Percentiles rank a stretch among this genome's conserved stretches.
Conservation (phyloP, 2,329 filamentous ascomycete genomes). For the Epichloe hybrida region DNA sequence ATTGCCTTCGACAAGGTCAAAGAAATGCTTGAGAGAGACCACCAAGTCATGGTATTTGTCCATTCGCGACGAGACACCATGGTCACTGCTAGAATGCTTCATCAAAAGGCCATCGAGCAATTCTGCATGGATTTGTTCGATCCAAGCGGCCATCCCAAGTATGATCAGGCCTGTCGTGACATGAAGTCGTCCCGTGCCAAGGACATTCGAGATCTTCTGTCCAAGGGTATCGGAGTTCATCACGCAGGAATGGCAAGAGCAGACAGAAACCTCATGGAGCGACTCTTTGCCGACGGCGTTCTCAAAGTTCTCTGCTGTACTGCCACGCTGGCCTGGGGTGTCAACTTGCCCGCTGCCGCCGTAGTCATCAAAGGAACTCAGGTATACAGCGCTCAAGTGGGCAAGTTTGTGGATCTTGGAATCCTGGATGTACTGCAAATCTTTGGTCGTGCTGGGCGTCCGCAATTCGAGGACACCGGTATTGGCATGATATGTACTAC, state of each 20-base stretch:
- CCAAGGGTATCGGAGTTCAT: conserved; percentile 87
- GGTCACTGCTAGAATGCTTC: conserved; percentile 70
- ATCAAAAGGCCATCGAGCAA: conserved; percentile 75
- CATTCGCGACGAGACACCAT: conserved; percentile 93
- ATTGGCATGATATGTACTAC: conserved; percentile 98
- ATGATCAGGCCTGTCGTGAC: conserved; percentile 66
- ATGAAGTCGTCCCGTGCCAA: conserved; percentile 75
- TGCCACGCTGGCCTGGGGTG: conserved; percentile 94
- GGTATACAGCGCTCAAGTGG: conserved; percentile 89
- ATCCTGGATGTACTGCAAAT: conserved; percentile 97
- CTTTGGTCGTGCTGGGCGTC: conserved; percentile 93
- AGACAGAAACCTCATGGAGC: conserved; percentile 91
- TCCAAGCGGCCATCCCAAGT: conserved; percentile 63
- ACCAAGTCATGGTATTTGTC: conserved; percentile 99
- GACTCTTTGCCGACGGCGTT: conserved; percentile 81
- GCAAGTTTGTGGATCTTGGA: conserved; percentile 90
- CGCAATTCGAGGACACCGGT: conserved; percentile 93
- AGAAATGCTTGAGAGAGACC: conserved; percentile 81
- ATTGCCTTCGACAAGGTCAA: conserved; percentile 88
- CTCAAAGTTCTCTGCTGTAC: conserved; percentile 97
- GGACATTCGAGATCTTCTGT: conserved; percentile 77
- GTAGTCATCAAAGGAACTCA: conserved; percentile 98
- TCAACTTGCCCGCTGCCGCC: conserved; percentile 91
- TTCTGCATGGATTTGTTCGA: conserved; percentile 73
- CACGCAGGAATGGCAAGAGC: conserved; percentile 93